A percentile compares a stretch with the other conserved stretches of the same genome.
These are phyloP conservation scores for Alternaria postmessia DNA, from an alignment of 2,329 filamentous ascomycete species.

Conservation along the genomic window DNA sequence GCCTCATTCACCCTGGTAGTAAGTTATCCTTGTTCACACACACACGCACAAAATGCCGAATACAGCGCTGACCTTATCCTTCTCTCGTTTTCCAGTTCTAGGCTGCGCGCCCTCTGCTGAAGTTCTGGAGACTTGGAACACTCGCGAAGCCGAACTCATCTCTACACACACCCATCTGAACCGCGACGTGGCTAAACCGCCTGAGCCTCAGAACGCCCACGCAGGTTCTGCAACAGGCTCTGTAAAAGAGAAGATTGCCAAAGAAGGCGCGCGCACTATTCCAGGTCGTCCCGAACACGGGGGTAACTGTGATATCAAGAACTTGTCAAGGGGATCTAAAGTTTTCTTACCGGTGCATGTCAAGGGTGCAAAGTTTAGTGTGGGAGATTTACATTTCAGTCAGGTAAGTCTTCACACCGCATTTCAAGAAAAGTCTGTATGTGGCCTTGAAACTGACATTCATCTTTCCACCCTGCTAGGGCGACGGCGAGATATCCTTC, in stretches of 20 bases:
- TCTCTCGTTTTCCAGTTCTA: background rate
- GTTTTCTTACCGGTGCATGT: slow-evolving; percentile 91
- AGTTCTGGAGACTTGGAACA: slow-evolving; percentile 83
- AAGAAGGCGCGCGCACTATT: slow-evolving; percentile 84
- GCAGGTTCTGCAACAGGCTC: slow-evolving; percentile 69
- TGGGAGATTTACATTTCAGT: slow-evolving; percentile 87
- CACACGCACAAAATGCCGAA: too few relatives aligned
- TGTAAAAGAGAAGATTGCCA: slow-evolving; percentile 72
- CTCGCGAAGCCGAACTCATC: slow-evolving; percentile 82
- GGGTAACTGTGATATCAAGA: slow-evolving; percentile 93
- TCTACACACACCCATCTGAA: slow-evolving; percentile 65
- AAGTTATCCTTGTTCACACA: background rate
- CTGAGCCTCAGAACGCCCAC: slow-evolving; percentile 74
- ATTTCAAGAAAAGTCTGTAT: background rate
- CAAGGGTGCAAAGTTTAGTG: slow-evolving; percentile 84
- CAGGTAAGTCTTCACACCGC: slow-evolving; percentile 53
- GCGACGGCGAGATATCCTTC: slow-evolving; percentile 88
- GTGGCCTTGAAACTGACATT: background rate
- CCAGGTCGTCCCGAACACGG: slow-evolving; percentile 86
- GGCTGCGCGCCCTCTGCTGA: slow-evolving; percentile 85
- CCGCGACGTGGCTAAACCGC: slow-evolving; percentile 79
- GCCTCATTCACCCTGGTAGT: slow-evolving; percentile 87
- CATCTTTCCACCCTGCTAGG: slow-evolving; percentile 45
- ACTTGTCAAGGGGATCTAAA: slow-evolving; percentile 78
- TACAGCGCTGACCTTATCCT: background rate